Base-by-base conservation (phyloP, 1,284 basidiomycete species). In the Papiliotrema fonsecae region DNA sequence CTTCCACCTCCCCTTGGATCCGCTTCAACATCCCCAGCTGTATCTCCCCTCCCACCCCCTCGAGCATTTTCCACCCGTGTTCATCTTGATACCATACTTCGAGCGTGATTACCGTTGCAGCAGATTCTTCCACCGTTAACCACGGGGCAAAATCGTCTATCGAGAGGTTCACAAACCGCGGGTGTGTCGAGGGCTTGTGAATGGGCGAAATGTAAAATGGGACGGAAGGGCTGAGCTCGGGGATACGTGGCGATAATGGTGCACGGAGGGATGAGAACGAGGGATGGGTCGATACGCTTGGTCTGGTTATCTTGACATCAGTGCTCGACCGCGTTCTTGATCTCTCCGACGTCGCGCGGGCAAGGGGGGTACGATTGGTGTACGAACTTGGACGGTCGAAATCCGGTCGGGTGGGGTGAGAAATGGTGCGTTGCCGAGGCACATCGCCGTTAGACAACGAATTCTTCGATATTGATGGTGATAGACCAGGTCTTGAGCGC, bases 171-270 rank as follows among this genome's bases (percentile, higher is more conserved):
- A 58, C 39, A 49, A 70, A 75, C 6, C 65, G 56, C 2, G 74
- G 74, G 42, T 72, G 52, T 0, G 67, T 68, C 1, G 69, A 70
- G 1, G 69, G 67, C 2, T 41, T 46, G 50, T 74, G 72, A 2
- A 73, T 62, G 0, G 66, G 57, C 0, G 72, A 74, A 43, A 75
- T 60, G 57, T 64, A 74, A 58, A 75, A 75, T 9, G 73, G 72
- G 14, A 65, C 48, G 16, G n/a, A 16, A 3, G 31, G 44, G 3
- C 16, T n/a, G 7, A 27, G 14, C 25, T 37, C 7, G 11, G 3
- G 6, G n/a, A 19, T 9, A 18, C 6, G 42, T 45, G 34, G 9
- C 19, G 22, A 19, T 11, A 46, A 21, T 27, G 38, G 38, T 7
- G 42, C 26, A 10, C 25, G 18, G 16, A 19, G 13, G 13, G 37